Evolutionary conservation across 306 rosid species (phyloP).

Genomic region (Adenanthera pavonina): DNA sequence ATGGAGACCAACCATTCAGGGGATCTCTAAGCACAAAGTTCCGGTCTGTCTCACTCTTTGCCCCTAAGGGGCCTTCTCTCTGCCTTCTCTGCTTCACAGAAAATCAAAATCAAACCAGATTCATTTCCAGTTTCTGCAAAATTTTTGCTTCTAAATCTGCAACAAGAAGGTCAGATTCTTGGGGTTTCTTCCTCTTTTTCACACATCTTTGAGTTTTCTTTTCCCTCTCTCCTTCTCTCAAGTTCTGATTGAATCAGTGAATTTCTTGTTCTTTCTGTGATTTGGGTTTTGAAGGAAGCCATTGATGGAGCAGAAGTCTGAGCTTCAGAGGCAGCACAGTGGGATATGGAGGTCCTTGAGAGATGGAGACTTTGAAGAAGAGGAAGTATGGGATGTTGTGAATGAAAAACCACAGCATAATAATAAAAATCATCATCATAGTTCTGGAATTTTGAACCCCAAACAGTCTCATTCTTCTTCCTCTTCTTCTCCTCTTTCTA

Average conservation of each 20-base stretch:
- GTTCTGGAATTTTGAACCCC: slow-evolving; percentile 33
- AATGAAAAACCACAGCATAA: slow-evolving; percentile 48
- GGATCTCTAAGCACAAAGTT: slow-evolving; percentile 41
- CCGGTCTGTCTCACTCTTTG: slow-evolving; percentile 49
- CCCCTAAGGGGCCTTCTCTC: slow-evolving; percentile 34
- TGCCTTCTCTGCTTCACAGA: slow-evolving; percentile 42
- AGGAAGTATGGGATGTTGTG: slow-evolving; percentile 74
- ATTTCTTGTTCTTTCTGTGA: slow-evolving; percentile 9
- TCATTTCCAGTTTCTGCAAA: slow-evolving; percentile 26
- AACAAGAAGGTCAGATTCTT: slow-evolving; percentile 46
- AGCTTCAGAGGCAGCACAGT: slow-evolving; percentile 59
- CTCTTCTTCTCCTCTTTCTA: slow-evolving; percentile 45
- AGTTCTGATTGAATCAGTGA: slow-evolving; percentile 4
- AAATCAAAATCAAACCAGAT: slow-evolving; percentile 21
- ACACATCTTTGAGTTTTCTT: background rate
- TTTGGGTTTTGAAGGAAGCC: slow-evolving; percentile 49
- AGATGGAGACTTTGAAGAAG: slow-evolving; percentile 90
- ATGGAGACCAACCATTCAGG: slow-evolving; percentile 41
- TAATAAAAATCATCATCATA: background rate
- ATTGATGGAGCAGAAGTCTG: slow-evolving; percentile 61
- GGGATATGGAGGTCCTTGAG: slow-evolving; percentile 81
- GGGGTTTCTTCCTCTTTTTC: background rate
- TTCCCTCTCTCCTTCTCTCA: background rate
- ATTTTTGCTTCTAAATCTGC: slow-evolving; percentile 45
- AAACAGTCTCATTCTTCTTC: slow-evolving; percentile 36